These are phyloP conservation scores for Schoenoplectus triqueter DNA, from an alignment of 202 grass and related monocot species.

Conservation along the genomic window DNA sequence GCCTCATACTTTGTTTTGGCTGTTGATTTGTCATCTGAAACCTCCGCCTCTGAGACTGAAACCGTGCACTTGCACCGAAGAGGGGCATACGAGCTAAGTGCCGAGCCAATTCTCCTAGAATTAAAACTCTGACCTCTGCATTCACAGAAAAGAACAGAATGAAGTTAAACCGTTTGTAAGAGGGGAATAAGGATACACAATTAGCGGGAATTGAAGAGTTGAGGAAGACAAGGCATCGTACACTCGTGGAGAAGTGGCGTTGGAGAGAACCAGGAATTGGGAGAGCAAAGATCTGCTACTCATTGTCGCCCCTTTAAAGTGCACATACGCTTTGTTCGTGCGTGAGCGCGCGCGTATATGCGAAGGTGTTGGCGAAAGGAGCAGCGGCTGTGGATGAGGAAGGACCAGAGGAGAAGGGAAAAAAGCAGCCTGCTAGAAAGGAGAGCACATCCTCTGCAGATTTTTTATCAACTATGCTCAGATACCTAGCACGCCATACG, in stretches of 20 bases:
- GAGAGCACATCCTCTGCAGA: background rate
- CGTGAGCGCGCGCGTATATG: background rate
- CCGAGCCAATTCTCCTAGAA: slow-evolving; percentile 32
- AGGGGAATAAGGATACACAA: background rate
- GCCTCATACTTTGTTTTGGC: slow-evolving; percentile 31
- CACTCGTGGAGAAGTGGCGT: slow-evolving; percentile 21
- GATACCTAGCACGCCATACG: too few species aligned
- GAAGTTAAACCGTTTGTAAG: background rate
- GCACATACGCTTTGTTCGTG: background rate
- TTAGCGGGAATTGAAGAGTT: background rate
- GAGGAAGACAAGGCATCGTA: background rate
- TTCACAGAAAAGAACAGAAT: slow-evolving; percentile 11
- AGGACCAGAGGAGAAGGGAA: background rate
- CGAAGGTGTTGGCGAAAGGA: background rate
- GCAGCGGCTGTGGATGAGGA: slow-evolving; percentile 32
- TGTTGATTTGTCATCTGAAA: slow-evolving; percentile 8
- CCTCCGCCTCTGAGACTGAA: slow-evolving; percentile 33
- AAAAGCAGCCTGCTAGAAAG: background rate
- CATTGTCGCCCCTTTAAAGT: slow-evolving; percentile 6
- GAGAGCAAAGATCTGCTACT: slow-evolving; percentile 37
- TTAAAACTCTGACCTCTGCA: slow-evolving; percentile 6
- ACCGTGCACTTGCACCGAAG: slow-evolving; percentile 24
- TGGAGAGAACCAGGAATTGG: slow-evolving; percentile 34
- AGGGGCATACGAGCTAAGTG: background rate
- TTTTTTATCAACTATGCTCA: background rate